These are phyloP conservation scores for Salix dunnii DNA, from an alignment of 345 rosid genomes.

Conservation along the genomic window DNA sequence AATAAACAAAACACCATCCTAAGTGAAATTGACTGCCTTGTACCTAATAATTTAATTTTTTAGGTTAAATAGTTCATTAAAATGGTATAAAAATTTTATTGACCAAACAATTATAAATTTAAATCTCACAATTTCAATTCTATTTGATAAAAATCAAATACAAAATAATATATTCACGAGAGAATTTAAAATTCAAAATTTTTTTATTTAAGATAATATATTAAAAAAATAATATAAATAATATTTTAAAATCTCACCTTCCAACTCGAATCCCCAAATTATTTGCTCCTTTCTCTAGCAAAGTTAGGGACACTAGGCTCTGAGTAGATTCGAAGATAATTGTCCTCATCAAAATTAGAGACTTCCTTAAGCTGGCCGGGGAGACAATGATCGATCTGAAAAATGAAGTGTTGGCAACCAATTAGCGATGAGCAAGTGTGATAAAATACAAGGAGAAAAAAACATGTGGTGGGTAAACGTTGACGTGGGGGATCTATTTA, in stretches of 20 bases:
- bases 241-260: no score
- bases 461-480: constrained; percentile 14
- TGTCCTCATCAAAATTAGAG: constrained; percentile 18
- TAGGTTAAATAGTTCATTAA: fast-evolving
- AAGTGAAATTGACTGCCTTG: no score
- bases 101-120: fast-evolving
- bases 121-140: no score
- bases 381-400: background rate
- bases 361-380: background rate
- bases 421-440: background rate
- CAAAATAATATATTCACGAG: no score
- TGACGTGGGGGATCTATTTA: constrained; percentile 8
- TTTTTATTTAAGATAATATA: no score
- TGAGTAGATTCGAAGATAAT: constrained; percentile 2
- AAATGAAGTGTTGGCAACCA: background rate
- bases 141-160: no score
- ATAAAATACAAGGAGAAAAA: background rate
- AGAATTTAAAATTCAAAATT: no score
- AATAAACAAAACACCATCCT: no score
- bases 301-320: background rate
- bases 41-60: no score
- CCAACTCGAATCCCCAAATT: no score
- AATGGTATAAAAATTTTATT: no score
- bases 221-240: no score
- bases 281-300: background rate